Conservation (phyloP, 2,329 filamentous ascomycete species). For the Trichoderma atroviride region DNA sequence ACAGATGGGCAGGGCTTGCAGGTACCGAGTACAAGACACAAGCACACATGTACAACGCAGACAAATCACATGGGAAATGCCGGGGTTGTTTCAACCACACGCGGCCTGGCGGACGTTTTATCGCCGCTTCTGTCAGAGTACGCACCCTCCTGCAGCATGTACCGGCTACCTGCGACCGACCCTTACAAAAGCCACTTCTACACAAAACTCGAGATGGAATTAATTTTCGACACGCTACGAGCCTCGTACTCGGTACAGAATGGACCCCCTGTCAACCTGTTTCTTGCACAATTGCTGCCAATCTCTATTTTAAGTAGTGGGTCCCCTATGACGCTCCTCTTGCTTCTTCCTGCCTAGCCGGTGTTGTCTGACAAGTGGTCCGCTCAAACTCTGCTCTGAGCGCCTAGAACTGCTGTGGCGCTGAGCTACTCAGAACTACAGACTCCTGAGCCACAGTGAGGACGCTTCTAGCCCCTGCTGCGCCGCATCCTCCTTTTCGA, state of each 20-base stretch:
- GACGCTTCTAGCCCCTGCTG: constrained; percentile 19
- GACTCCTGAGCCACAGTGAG: constrained; percentile 14
- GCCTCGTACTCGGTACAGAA: constrained; percentile 10
- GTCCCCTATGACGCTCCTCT: background rate
- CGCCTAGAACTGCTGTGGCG: background rate
- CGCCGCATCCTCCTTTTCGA: constrained; percentile 11
- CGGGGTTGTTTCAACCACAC: background rate
- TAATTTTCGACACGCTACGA: background rate
- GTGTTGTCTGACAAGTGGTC: constrained; percentile 5
- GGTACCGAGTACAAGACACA: background rate
- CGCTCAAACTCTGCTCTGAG: background rate
- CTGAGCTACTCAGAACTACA: background rate
- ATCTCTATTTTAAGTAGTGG: constrained; percentile 11
- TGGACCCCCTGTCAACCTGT: background rate
- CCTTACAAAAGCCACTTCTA: background rate
- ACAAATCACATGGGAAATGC: constrained; percentile 21
- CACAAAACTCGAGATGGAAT: background rate
- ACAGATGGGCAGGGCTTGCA: background rate
- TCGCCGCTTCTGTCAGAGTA: constrained; percentile 1
- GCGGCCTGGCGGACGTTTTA: background rate
- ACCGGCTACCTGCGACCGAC: background rate
- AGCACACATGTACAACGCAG: background rate
- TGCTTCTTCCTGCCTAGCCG: background rate
- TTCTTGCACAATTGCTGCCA: background rate
- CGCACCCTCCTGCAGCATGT: background rate